Base-by-base conservation (phyloP, 1,139 yeast genomes). In the Pichia sp. region DNA sequence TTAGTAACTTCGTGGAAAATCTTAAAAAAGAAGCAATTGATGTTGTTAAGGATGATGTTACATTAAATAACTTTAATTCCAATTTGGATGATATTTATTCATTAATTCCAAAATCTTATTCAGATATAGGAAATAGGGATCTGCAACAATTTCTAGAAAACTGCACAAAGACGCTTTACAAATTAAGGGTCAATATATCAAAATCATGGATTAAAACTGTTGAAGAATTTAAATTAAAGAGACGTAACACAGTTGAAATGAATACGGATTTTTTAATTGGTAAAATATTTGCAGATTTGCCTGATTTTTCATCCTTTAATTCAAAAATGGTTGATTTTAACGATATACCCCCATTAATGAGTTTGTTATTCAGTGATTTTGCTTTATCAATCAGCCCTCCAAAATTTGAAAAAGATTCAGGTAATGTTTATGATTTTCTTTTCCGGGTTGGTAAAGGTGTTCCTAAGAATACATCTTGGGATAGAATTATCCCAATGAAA, bases 381-480 rank as follows among this genome's bases (percentile, higher is more conserved):
- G 76, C 76, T 41, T 59, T 86, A 42, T 62, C 65, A 5, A 40
- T 88, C 2, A 61, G 66, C 5, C 65, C 69, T 19, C 87, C 95
- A 0, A 59, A 68, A 3, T 80, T 81, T 55, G 74, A 74, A 1
- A 51, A 73, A 5, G 68, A 66, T 2, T 28, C 29, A 7, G 65
- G 64, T 1, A 65, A 73, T 5, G 60, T 85, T 15, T 72, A 85
- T 1, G 64, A 77, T 22, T 88, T 79, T 56, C 59, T 89, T 25
- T 63, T 79, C 55, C 72, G 77, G 16, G 68, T 82, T 15, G 97
- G 97, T 5, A 89, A 87, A 57, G 94, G 94, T 0, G 73, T 82
- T 21, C 96, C 97, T 0, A 57, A 60, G 41, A 83, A 80, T 48
- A 76, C 89, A 0, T 57, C 66, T 40, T 89, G 79, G 57, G 78